Conservation (phyloP, 176 grass and related monocot genomes). For the Tuctoria greenei region DNA sequence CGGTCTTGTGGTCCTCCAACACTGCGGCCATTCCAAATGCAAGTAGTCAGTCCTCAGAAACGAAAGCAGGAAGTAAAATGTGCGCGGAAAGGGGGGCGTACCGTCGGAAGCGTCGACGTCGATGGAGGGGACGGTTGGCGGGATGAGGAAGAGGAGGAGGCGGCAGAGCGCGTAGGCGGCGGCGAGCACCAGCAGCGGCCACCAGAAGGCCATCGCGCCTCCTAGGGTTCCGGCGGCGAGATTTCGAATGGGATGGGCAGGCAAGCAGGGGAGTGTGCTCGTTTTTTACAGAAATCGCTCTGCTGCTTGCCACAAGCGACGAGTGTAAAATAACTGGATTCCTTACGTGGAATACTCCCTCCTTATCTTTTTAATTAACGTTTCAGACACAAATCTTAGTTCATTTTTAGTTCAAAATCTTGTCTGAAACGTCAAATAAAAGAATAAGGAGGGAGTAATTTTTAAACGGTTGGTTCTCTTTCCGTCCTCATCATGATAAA, state of each 20-base stretch:
- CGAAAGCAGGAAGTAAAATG: not conserved
- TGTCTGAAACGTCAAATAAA: too few species aligned
- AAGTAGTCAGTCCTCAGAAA: conserved; percentile 4
- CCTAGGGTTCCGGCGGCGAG: conserved; percentile 28
- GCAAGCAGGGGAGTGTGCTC: not conserved
- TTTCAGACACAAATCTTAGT: too few species aligned
- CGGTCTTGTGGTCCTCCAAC: conserved; percentile 31
- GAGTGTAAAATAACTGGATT: too few species aligned
- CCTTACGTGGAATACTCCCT: too few species aligned
- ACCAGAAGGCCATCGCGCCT: conserved; percentile 82
- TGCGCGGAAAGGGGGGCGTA: not conserved
- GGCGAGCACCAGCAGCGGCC: conserved; percentile 84
- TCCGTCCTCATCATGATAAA: too few species aligned
- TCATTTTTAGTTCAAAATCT: too few species aligned
- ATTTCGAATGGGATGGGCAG: too few species aligned
- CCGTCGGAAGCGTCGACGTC: conserved; percentile 91
- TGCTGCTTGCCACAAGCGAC: too few species aligned
- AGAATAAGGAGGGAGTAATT: too few species aligned
- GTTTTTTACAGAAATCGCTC: too few species aligned
- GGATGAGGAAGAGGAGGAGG: conserved; percentile 85
- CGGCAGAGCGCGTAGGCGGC: conserved; percentile 78
- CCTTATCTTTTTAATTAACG: too few species aligned
- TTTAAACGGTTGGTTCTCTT: too few species aligned
- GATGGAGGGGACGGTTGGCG: conserved; percentile 91
- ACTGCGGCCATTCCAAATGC: conserved; percentile 57